Evolutionary conservation across 306 rosid genomes (phyloP).

Genomic region (Cotoneaster glaucophyllus): DNA sequence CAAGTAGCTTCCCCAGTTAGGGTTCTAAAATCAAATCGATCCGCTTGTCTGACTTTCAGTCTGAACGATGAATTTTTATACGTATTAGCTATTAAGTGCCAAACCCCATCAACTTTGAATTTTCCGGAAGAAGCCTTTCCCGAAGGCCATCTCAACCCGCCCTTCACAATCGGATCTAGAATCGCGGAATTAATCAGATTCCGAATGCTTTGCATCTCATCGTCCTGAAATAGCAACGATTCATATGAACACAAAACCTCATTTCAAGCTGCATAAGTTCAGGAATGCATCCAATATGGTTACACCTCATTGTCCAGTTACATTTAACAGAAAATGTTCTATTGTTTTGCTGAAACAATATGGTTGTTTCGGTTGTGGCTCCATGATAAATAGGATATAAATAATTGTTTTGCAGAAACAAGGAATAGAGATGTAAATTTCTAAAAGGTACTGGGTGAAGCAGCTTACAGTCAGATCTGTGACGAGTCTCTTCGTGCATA

Average conservation of each 20-base stretch:
- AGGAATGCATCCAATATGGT: background rate
- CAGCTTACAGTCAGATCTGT: slow-evolving; percentile 27
- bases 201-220: slow-evolving; percentile 39
- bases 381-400: background rate
- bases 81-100: slow-evolving; percentile 28
- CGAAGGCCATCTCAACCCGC: slow-evolving; percentile 59
- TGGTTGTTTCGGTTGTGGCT: background rate
- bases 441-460: background rate
- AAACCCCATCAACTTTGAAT: slow-evolving; percentile 33
- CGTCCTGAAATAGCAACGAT: slow-evolving; percentile 31
- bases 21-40: slow-evolving; percentile 35
- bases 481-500: slow-evolving; percentile 22
- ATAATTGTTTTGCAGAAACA: background rate
- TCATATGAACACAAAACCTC: background rate
- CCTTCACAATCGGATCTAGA: slow-evolving; percentile 43
- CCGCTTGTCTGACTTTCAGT: slow-evolving; percentile 38
- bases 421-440: background rate
- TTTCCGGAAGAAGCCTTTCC: slow-evolving; percentile 37
- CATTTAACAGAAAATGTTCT: background rate
- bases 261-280: background rate
- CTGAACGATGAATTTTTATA: slow-evolving; percentile 28
- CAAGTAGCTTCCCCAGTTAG: slow-evolving; percentile 30
- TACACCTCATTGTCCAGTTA: background rate
- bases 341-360: too few relatives aligned
- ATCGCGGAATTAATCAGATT: slow-evolving; percentile 39